phyloP scores from a whole-genome alignment of 768 basidiomycete genomes.

The Galerina marginata region DNA sequence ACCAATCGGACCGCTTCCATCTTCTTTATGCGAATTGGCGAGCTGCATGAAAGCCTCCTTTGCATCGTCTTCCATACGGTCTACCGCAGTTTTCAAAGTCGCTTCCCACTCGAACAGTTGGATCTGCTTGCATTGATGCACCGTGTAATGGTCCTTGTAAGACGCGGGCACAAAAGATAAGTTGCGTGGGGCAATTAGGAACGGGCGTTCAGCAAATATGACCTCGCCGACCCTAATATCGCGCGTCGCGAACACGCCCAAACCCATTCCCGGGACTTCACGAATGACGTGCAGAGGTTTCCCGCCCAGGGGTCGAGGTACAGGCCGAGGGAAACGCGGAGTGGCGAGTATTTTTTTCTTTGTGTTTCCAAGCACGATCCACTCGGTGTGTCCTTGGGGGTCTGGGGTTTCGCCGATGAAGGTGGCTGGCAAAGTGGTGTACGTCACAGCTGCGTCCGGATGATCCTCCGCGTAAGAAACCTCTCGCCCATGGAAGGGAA shows the following conservation, averaged over 20 bases:
- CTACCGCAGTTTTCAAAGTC: constrained; percentile 22
- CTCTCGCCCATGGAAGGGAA: too few species aligned
- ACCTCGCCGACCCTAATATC: constrained; percentile 32
- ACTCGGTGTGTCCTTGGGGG: too few species aligned
- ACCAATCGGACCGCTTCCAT: constrained; percentile 33
- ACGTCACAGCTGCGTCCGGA: too few species aligned
- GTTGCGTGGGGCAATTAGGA: constrained; percentile 30
- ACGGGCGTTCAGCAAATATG: constrained; percentile 40
- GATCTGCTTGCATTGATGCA: background rate
- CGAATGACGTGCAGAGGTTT: too few species aligned
- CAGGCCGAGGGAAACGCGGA: too few species aligned
- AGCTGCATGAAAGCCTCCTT: constrained; percentile 34
- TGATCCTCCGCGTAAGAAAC: too few species aligned
- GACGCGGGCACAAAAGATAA: background rate
- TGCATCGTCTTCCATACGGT: constrained; percentile 26
- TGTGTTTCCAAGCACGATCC: too few species aligned
- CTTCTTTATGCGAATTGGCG: constrained; percentile 32
- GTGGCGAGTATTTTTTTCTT: too few species aligned
- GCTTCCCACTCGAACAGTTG: constrained; percentile 22
- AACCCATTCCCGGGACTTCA: constrained; percentile 18
- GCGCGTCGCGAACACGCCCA: constrained; percentile 35
- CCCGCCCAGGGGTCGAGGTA: too few species aligned
- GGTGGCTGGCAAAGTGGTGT: too few species aligned
- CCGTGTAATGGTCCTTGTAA: background rate
- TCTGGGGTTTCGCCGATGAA: too few species aligned